A percentile compares a stretch with the other conserved stretches of the same genome.
These are phyloP conservation scores for Xylaria curta DNA, from an alignment of 495 filamentous ascomycete species.

Conservation along the genomic window DNA sequence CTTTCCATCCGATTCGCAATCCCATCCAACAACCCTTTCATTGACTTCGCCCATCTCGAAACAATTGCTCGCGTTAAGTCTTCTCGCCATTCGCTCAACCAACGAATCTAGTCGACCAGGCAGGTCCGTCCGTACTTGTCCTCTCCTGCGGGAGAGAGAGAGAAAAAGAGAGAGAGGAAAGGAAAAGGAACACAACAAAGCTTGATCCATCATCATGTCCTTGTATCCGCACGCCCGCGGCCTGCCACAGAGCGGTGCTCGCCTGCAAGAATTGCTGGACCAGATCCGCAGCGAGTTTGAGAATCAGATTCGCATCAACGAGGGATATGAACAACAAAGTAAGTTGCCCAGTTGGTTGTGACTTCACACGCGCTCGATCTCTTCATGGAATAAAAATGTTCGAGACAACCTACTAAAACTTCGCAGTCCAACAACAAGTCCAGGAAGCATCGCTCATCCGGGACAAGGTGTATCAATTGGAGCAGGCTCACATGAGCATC, in stretches of 20 bases:
- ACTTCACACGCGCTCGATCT: not conserved
- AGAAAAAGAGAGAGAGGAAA: not conserved
- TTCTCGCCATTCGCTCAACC: slow-evolving; percentile 26
- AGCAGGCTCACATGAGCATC: slow-evolving; percentile 82
- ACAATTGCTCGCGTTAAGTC: slow-evolving; percentile 15
- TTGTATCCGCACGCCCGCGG: slow-evolving; percentile 91
- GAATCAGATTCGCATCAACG: slow-evolving; percentile 71
- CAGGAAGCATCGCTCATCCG: slow-evolving; percentile 92
- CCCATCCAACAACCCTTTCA: slow-evolving; percentile 10
- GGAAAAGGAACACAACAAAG: slow-evolving; percentile 1
- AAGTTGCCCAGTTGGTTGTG: slow-evolving; percentile 49
- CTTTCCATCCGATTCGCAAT: slow-evolving; percentile 20
- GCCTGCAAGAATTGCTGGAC: slow-evolving; percentile 89
- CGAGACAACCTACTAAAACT: not conserved
- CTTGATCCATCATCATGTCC: slow-evolving; percentile 59
- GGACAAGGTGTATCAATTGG: slow-evolving; percentile 87
- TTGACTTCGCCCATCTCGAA: slow-evolving; percentile 16
- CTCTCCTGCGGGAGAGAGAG: too few relatives aligned
- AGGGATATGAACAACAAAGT: slow-evolving; percentile 91
- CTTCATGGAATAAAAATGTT: not conserved
- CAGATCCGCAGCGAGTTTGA: slow-evolving; percentile 92
- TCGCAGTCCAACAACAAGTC: slow-evolving; percentile 79
- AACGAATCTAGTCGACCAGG: not conserved
- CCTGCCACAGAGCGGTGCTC: slow-evolving; percentile 67
- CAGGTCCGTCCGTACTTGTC: not conserved